Conservation (phyloP, 495 filamentous ascomycete genomes). For the Xylaria intraflava region DNA sequence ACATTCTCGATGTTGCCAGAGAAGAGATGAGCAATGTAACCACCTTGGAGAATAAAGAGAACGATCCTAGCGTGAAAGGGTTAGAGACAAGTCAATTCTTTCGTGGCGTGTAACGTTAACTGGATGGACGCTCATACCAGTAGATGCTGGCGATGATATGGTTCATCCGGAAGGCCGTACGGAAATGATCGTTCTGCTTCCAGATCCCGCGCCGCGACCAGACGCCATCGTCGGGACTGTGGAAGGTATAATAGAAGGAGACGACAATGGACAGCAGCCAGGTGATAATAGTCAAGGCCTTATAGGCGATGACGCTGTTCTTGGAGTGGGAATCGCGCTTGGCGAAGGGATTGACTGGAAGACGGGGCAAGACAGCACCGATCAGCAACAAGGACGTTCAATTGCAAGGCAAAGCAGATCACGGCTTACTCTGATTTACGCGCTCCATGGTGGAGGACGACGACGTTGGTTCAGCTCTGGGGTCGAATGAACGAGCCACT, state of each 20-base stretch:
- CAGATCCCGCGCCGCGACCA: constrained; percentile 54
- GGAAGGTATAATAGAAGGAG: constrained; percentile 62
- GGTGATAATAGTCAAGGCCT: constrained; percentile 59
- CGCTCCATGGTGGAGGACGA: constrained; percentile 32
- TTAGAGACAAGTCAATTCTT: neutral
- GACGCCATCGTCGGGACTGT: constrained; percentile 53
- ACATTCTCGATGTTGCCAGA: constrained; percentile 51
- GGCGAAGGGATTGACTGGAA: constrained; percentile 59
- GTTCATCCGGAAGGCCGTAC: constrained; percentile 71
- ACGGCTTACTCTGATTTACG: constrained; percentile 32
- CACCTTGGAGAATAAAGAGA: constrained; percentile 66
- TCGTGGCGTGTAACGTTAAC: too few species aligned
- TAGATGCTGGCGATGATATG: constrained; percentile 64
- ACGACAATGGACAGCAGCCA: constrained; percentile 65
- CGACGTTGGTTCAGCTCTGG: neutral
- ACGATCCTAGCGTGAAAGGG: constrained; percentile 49
- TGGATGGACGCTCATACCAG: constrained; percentile 48
- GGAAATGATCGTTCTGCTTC: constrained; percentile 57
- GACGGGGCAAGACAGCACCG: neutral
- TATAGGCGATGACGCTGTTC: constrained; percentile 49
- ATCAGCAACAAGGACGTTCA: constrained; percentile 2
- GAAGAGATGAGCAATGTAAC: constrained; percentile 73
- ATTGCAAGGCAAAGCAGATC: neutral
- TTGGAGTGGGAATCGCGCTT: constrained; percentile 53
- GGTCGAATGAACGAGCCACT: neutral